Percentiles rank a stretch among this genome's conserved stretches.
These are phyloP conservation scores for Lactarius pseudohatsudake DNA, from an alignment of 768 basidiomycete genomes.

Conservation along the genomic window DNA sequence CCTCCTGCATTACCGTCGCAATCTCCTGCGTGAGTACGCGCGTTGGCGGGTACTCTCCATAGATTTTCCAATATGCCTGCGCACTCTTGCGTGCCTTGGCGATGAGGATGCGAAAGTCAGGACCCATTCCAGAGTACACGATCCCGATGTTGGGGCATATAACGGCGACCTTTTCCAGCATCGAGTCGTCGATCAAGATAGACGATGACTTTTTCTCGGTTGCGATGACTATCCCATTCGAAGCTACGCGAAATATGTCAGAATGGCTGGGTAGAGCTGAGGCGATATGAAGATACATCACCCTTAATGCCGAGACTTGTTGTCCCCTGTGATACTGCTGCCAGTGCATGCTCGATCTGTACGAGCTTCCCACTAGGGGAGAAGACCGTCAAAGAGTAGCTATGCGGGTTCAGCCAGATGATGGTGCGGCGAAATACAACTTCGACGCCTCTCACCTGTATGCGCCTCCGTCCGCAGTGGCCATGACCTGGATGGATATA, in stretches of 20 bases:
- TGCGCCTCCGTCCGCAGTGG: slow-evolving; percentile 60
- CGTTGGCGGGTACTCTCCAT: slow-evolving; percentile 97
- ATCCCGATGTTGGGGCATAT: slow-evolving; percentile 99
- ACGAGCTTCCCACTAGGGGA: slow-evolving; percentile 98
- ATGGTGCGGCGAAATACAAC: slow-evolving; percentile 1
- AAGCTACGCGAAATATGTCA: slow-evolving; percentile 52
- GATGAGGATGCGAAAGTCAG: slow-evolving; percentile 94
- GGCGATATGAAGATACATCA: slow-evolving; percentile 37
- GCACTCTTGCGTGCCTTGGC: slow-evolving; percentile 95
- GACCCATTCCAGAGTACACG: slow-evolving; percentile 99
- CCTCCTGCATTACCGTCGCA: slow-evolving; percentile 97
- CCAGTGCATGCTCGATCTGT: slow-evolving; percentile 99
- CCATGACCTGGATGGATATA: slow-evolving; percentile 48
- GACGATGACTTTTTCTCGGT: slow-evolving; percentile 99
- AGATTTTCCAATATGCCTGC: slow-evolving; percentile 99
- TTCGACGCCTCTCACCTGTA: slow-evolving; percentile 36
- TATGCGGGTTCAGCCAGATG: slow-evolving; percentile 35
- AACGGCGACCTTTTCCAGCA: slow-evolving; percentile 95
- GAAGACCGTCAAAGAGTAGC: slow-evolving; percentile 99
- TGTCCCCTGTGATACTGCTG: slow-evolving; percentile 92
- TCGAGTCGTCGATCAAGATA: slow-evolving; percentile 94
- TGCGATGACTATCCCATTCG: slow-evolving; percentile 98
- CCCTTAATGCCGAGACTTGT: slow-evolving; percentile 99
- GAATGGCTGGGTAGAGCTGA: slow-evolving; percentile 27
- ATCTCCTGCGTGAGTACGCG: slow-evolving; percentile 96